Conservation (phyloP, 257 asterid genomes). For the Nyctanthes arbortristis region DNA sequence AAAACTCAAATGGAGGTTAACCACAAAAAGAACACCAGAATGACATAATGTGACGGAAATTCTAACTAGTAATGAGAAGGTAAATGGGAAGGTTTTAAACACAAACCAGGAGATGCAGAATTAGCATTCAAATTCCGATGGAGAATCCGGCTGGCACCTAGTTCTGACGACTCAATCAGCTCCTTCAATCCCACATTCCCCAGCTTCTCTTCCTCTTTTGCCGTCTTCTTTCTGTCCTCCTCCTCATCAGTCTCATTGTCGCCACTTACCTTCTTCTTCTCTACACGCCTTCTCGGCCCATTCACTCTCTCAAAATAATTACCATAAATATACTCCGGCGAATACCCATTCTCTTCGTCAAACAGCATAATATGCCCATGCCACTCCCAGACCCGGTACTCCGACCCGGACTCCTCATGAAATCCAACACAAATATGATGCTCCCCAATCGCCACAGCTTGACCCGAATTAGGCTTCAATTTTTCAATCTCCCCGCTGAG, state of each 20-base stretch:
- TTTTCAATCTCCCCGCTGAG: slow-evolving; percentile 58
- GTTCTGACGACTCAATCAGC: slow-evolving; percentile 65
- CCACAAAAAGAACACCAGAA: background rate
- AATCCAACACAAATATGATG: slow-evolving; percentile 95
- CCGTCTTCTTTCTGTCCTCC: slow-evolving; percentile 13
- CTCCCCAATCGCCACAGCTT: slow-evolving; percentile 79
- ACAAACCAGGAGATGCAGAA: slow-evolving; percentile 58
- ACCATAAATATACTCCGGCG: slow-evolving; percentile 92
- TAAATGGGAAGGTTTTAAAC: slow-evolving; percentile 11
- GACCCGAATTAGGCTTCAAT: slow-evolving; percentile 91
- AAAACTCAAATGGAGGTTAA: slow-evolving; percentile 1
- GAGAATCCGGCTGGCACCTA: slow-evolving; percentile 53
- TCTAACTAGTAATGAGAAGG: slow-evolving; percentile 6
- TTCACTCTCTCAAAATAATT: slow-evolving; percentile 83
- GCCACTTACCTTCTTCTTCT: slow-evolving; percentile 18
- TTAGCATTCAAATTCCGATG: slow-evolving; percentile 68
- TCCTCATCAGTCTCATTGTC: slow-evolving; percentile 28
- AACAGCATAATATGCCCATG: slow-evolving; percentile 95
- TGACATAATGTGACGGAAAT: background rate
- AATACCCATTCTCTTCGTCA: slow-evolving; percentile 90
- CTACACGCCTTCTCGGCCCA: slow-evolving; percentile 29
- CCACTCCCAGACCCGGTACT: slow-evolving; percentile 99
- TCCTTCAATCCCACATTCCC: slow-evolving; percentile 78
- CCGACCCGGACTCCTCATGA: slow-evolving; percentile 77
- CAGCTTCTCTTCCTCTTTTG: slow-evolving; percentile 32